These are phyloP conservation scores for Phytophthora ramorum DNA, from an alignment of 352 stramenopile species.

Conservation along the genomic window DNA sequence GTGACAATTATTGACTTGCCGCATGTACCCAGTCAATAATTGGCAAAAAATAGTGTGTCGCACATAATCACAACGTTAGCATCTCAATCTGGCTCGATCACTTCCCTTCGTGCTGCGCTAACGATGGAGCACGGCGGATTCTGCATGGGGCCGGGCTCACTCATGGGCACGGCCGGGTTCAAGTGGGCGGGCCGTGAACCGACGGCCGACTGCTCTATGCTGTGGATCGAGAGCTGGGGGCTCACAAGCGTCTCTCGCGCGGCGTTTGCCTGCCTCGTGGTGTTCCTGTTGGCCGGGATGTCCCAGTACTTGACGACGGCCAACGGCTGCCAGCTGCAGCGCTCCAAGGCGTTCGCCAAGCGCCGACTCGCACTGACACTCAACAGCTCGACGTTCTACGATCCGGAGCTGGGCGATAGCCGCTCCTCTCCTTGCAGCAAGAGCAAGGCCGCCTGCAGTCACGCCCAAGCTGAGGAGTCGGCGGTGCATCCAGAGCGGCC, in stretches of 20 bases:
- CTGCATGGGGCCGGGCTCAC: conserved; percentile 67
- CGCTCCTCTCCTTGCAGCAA: conserved; percentile 3
- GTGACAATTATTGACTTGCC: background rate
- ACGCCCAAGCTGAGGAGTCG: conserved; percentile 20
- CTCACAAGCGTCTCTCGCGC: conserved; percentile 58
- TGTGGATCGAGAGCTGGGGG: conserved; percentile 63
- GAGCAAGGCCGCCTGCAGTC: background rate
- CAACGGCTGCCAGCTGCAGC: conserved; percentile 52
- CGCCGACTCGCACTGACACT: conserved; percentile 15
- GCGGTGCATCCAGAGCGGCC: conserved; percentile 30
- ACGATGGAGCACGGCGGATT: conserved; percentile 35
- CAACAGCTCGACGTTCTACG: conserved; percentile 28
- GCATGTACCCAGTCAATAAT: background rate
- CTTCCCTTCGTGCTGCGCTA: background rate
- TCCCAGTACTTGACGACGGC: conserved; percentile 64
- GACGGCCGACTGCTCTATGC: conserved; percentile 67
- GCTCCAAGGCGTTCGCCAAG: conserved; percentile 50
- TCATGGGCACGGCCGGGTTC: conserved; percentile 69
- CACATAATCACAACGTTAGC: no score
- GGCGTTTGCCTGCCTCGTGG: conserved; percentile 46
- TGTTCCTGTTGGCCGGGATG: conserved; percentile 65
- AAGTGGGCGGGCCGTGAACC: conserved; percentile 52
- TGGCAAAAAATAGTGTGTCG: no score
- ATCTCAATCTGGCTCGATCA: no score
- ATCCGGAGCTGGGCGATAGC: conserved; percentile 31